Percentiles rank a stretch among this genome's conserved stretches.
phyloP scores from a whole-genome alignment of 192 early-diverging fungal species.

The Cladochytrium replicatum region DNA sequence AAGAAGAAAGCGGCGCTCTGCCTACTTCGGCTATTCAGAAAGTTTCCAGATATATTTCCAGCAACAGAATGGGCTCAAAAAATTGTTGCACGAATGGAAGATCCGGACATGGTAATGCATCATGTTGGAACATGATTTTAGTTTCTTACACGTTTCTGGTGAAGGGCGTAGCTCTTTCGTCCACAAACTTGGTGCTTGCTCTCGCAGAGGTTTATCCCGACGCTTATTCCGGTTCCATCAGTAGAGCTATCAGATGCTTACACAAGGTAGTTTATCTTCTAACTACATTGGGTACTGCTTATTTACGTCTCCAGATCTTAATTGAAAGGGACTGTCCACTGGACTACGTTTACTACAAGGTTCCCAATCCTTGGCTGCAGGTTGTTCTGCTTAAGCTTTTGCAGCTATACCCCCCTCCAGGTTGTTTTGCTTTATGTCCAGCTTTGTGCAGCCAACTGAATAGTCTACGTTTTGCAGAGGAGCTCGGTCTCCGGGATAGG shows the following conservation, averaged over 20 bases:
- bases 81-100: slow-evolving; percentile 74
- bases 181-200: slow-evolving; percentile 77
- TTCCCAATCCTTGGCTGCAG: slow-evolving; percentile 96
- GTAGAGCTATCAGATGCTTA: slow-evolving; percentile 70
- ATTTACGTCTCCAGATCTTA: slow-evolving; percentile 49
- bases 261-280: slow-evolving; percentile 45
- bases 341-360: slow-evolving; percentile 96
- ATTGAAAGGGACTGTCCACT: slow-evolving; percentile 68
- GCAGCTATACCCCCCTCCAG: slow-evolving; percentile 89
- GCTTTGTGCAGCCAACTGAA: slow-evolving; percentile 5
- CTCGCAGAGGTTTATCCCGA: slow-evolving; percentile 86
- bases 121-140: background rate
- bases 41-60: slow-evolving; percentile 79
- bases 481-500: slow-evolving; percentile 41
- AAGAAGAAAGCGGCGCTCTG: slow-evolving; percentile 97
- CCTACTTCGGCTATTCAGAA: slow-evolving; percentile 77
- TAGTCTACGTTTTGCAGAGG: slow-evolving; percentile 25
- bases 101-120: slow-evolving; percentile 63
- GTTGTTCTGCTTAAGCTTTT: slow-evolving; percentile 88
- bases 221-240: slow-evolving; percentile 60
- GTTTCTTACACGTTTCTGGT: background rate
- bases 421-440: slow-evolving; percentile 18
- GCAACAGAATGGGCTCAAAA: slow-evolving; percentile 79
- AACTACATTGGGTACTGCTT: background rate
- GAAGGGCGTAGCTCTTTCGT: slow-evolving; percentile 74